Conservation (phyloP, 1,284 basidiomycete genomes). For the Trichosporon faecale region DNA sequence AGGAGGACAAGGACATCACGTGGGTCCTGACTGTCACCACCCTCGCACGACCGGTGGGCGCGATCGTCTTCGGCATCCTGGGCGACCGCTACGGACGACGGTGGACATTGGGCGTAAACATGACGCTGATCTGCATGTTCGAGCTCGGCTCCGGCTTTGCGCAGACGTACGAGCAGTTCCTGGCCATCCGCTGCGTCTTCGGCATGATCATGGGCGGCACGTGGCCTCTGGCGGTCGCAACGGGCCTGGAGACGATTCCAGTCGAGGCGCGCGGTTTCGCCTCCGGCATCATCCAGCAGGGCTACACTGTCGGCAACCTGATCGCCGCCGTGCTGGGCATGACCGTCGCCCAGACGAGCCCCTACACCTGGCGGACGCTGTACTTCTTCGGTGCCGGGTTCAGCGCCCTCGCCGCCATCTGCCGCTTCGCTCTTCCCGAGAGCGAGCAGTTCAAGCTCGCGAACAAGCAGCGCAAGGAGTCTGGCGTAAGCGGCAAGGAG, state of each 20-base stretch:
- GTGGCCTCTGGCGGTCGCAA: constrained; percentile 51
- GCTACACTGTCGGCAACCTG: constrained; percentile 61
- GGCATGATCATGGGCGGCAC: constrained; percentile 76
- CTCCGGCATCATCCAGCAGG: constrained; percentile 77
- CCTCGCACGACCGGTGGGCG: constrained; percentile 82
- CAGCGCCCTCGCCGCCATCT: constrained; percentile 64
- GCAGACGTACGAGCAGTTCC: constrained; percentile 54
- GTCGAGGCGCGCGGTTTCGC: constrained; percentile 78
- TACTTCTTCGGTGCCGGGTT: constrained; percentile 61
- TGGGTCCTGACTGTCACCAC: constrained; percentile 87
- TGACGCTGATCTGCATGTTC: constrained; percentile 67
- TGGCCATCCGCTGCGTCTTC: constrained; percentile 62
- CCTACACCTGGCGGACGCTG: constrained; percentile 51
- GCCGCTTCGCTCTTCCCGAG: constrained; percentile 73
- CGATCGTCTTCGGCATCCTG: constrained; percentile 71
- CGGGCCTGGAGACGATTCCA: constrained; percentile 79
- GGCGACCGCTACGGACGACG: constrained; percentile 87
- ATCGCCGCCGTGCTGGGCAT: constrained; percentile 67
- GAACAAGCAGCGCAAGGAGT: constrained; percentile 35
- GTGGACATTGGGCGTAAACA: constrained; percentile 81
- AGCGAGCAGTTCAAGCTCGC: constrained; percentile 63
- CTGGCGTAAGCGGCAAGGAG: constrained; percentile 39
- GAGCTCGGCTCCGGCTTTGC: constrained; percentile 66
- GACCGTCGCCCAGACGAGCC: constrained; percentile 39
- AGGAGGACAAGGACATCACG: constrained; percentile 46